These are phyloP conservation scores for Coelastrella sp. DNA, from an alignment of 139 green algal genomes.

Conservation along the genomic window DNA sequence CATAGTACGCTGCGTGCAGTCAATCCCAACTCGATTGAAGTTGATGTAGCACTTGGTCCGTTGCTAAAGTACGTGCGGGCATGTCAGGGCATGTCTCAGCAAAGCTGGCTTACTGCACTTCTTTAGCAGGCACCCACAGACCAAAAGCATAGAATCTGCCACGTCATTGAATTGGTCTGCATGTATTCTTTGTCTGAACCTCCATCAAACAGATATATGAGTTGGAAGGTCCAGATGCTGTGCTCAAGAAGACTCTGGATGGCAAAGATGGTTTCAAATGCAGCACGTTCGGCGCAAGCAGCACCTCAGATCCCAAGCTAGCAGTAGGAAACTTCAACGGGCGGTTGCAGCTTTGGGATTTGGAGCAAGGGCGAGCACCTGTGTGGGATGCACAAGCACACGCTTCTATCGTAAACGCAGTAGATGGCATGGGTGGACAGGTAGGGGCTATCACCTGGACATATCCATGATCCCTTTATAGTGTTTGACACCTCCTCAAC, in stretches of 20 bases:
- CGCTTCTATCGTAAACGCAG: constrained; percentile 81
- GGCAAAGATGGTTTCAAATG: constrained; percentile 81
- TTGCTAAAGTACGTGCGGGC: no score
- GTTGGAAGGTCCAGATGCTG: constrained; percentile 70
- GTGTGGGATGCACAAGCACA: constrained; percentile 80
- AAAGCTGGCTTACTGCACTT: no score
- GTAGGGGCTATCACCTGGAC: constrained; percentile 45
- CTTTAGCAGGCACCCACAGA: no score
- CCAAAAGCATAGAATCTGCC: no score
- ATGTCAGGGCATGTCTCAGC: no score
- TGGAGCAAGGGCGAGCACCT: constrained; percentile 68
- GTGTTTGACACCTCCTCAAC: no score
- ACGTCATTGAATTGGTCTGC: no score
- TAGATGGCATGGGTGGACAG: constrained; percentile 87
- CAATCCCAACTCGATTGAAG: no score
- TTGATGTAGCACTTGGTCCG: no score
- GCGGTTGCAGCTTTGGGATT: constrained; percentile 81
- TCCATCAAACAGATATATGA: constrained; percentile 72
- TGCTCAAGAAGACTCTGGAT: constrained; percentile 66
- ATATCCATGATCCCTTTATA: no score
- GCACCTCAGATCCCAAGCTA: constrained; percentile 66
- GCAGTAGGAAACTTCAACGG: constrained; percentile 88
- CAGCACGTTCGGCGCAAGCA: constrained; percentile 80
- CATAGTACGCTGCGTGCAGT: no score
- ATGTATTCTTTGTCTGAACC: no score